Percentiles rank a stretch among this genome's conserved stretches.
phyloP scores from a whole-genome alignment of 768 basidiomycete species.

The Hortiboletus campestris region DNA sequence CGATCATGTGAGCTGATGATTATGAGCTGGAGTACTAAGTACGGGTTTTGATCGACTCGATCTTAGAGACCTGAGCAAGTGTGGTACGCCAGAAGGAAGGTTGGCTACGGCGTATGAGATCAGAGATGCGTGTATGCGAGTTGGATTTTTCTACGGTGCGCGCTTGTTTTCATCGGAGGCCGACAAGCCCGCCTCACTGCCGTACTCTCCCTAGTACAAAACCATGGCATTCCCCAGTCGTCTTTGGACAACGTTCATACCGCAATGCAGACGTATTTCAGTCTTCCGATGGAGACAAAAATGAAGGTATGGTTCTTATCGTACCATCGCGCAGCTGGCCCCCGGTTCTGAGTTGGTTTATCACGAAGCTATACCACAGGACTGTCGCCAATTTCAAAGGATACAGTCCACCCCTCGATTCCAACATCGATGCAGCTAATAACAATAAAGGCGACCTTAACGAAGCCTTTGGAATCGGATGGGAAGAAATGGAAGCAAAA shows the following conservation, averaged over 20 bases:
- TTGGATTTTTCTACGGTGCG: constrained; percentile 84
- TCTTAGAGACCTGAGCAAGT: constrained; percentile 21
- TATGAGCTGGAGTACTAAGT: neutral
- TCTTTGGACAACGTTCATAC: constrained; percentile 46
- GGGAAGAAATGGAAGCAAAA: constrained; percentile 47
- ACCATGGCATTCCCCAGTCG: constrained; percentile 67
- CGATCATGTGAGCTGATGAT: constrained; percentile 23
- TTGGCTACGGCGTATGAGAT: constrained; percentile 53
- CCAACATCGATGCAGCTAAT: constrained; percentile 67
- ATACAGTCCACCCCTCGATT: constrained; percentile 66
- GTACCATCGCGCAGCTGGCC: neutral
- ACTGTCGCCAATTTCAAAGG: constrained; percentile 74
- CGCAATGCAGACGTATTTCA: constrained; percentile 63
- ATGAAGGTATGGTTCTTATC: constrained; percentile 48
- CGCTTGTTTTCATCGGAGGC: neutral
- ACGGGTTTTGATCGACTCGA: neutral
- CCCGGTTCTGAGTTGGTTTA: neutral
- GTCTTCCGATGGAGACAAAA: constrained; percentile 59
- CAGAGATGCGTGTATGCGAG: constrained; percentile 73
- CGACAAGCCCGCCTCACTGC: neutral
- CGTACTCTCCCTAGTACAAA: constrained; percentile 52
- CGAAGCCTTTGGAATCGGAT: constrained; percentile 87
- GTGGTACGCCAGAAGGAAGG: constrained; percentile 31
- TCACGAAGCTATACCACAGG: constrained; percentile 60
- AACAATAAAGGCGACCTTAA: constrained; percentile 79